These are phyloP conservation scores for Pugionium cornutum DNA, from an alignment of 345 rosid species.

Conservation along the genomic window DNA sequence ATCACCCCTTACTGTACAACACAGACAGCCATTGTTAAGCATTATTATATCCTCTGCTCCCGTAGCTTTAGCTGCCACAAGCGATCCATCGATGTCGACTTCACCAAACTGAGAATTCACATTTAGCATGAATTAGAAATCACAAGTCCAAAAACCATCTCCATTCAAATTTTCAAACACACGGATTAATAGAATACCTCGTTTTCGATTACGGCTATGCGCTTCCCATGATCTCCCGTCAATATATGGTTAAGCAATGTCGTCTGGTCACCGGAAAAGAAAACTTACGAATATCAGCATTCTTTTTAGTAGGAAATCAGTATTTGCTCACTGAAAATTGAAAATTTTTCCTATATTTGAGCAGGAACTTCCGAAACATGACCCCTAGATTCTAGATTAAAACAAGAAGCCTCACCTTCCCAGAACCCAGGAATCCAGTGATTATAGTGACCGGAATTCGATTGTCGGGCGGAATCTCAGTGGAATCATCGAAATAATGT, in stretches of 20 bases:
- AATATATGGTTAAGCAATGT: constrained; percentile 87
- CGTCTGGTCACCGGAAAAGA: constrained; percentile 49
- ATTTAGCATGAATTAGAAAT: constrained; percentile 16
- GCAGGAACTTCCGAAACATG: neutral
- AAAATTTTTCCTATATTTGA: neutral
- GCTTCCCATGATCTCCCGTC: constrained; percentile 92
- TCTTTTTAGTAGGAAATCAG: neutral
- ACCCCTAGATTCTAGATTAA: neutral
- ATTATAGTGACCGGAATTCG: constrained; percentile 92
- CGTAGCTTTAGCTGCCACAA: constrained; percentile 82
- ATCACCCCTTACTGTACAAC: constrained; percentile 98
- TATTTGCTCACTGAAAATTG: neutral
- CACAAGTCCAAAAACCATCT: neutral
- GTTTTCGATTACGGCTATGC: constrained; percentile 91
- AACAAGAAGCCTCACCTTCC: constrained; percentile 57
- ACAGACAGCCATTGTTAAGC: constrained; percentile 96
- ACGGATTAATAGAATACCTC: constrained; percentile 52
- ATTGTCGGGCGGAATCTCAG: constrained; percentile 65
- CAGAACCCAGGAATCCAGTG: constrained; percentile 92
- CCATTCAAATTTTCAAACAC: neutral
- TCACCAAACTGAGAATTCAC: constrained; percentile 73
- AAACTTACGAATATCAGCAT: neutral
- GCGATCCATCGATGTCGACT: constrained; percentile 91
- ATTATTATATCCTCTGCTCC: constrained; percentile 86
- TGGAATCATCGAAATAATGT: constrained; percentile 49